These are phyloP conservation scores for Breynia disticha DNA, from an alignment of 441 rosid species.

Conservation along the genomic window DNA sequence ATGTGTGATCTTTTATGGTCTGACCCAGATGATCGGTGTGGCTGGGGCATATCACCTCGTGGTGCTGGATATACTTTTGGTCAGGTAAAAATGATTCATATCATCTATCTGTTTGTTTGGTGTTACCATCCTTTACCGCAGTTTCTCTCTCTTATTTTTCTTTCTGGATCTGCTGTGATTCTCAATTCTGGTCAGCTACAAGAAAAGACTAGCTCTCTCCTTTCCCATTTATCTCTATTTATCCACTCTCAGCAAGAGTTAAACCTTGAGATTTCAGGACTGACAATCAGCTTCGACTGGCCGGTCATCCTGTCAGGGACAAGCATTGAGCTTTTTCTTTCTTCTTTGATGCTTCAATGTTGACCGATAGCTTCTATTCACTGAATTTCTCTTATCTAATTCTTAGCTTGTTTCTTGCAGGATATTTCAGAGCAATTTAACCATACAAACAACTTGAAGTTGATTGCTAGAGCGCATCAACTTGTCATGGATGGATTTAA, in stretches of 20 bases:
- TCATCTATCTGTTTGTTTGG: background rate
- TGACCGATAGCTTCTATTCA: background rate
- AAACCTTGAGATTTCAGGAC: no score
- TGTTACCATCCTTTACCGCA: no score
- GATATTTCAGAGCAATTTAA: slow-evolving; percentile 94
- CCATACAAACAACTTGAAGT: slow-evolving; percentile 72
- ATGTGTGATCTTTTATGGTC: slow-evolving; percentile 98
- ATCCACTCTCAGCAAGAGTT: no score
- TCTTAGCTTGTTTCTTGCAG: slow-evolving; percentile 30
- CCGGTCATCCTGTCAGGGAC: no score
- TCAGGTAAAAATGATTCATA: slow-evolving; percentile 39
- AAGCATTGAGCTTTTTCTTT: background rate
- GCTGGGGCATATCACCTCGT: slow-evolving; percentile 97
- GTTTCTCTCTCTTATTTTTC: no score
- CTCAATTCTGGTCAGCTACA: no score
- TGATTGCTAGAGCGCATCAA: slow-evolving; percentile 92
- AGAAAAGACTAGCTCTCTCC: no score
- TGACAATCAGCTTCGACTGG: no score
- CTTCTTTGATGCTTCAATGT: background rate
- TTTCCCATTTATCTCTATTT: no score
- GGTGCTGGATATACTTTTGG: slow-evolving; percentile 98
- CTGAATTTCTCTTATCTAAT: background rate
- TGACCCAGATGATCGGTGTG: slow-evolving; percentile 95
- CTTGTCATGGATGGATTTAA: slow-evolving; percentile 96
- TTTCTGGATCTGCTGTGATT: no score